Evolutionary conservation across 108 stramenopile species (phyloP).

Genomic region (Nitzschia sp.): DNA sequence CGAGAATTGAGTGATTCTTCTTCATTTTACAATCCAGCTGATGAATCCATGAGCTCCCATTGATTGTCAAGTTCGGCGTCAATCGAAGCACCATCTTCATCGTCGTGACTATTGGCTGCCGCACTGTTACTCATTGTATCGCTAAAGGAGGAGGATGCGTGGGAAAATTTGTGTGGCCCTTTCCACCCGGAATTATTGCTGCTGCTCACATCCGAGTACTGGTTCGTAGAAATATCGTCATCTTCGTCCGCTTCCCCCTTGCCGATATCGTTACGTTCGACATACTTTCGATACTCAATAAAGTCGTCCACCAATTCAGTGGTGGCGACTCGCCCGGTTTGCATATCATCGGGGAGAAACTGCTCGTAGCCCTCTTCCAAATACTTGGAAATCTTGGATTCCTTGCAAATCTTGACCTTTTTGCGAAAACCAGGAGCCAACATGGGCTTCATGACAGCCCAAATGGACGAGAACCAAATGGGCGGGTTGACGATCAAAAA

Average conservation of each 20-base stretch:
- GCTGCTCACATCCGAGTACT: background rate
- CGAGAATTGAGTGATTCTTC: no score
- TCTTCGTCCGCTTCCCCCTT: background rate
- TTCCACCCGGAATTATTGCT: background rate
- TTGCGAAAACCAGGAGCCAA: slow-evolving; percentile 39
- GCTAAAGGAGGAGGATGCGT: background rate
- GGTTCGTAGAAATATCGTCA: background rate
- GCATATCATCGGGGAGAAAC: slow-evolving; percentile 46
- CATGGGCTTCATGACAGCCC: slow-evolving; percentile 51
- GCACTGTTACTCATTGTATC: background rate
- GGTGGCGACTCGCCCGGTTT: slow-evolving; percentile 21
- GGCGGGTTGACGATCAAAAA: slow-evolving; percentile 65
- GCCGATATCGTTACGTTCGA: background rate
- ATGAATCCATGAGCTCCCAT: no score
- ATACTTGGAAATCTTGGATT: slow-evolving; percentile 19
- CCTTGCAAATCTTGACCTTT: slow-evolving; percentile 41
- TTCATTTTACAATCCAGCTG: no score
- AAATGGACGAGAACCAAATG: slow-evolving; percentile 44
- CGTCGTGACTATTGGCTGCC: background rate
- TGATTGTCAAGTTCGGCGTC: slow-evolving; percentile 7
- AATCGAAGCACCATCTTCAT: slow-evolving; percentile 3
- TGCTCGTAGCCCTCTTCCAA: slow-evolving; percentile 24
- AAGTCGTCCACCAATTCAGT: slow-evolving; percentile 36
- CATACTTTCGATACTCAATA: slow-evolving; percentile 27
- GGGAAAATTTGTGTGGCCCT: background rate